Conservation (phyloP, 202 grass and related monocot genomes). For the Thinopyrum obtusiflorum region DNA sequence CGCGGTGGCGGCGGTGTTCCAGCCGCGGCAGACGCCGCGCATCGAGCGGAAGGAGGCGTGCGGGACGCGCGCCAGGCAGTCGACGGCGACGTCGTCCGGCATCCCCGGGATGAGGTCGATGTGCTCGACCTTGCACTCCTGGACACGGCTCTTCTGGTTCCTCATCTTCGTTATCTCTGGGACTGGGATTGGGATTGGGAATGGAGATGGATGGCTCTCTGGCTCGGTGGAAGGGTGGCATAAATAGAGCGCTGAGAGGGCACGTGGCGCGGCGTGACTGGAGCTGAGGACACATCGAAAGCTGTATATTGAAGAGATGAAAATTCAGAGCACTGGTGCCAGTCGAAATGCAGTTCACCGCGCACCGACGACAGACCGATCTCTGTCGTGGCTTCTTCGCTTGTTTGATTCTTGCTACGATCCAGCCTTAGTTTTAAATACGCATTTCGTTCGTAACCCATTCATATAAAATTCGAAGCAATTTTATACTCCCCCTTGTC, state of each 20-base stretch:
- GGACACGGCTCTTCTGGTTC: conserved; percentile 3
- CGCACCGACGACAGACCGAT: background rate
- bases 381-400: too few relatives aligned
- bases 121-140: conserved; percentile 19
- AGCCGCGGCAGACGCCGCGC: conserved; percentile 55
- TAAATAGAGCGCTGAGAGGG: background rate
- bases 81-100: conserved; percentile 72
- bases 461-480: too few relatives aligned
- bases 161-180: conserved; percentile 24
- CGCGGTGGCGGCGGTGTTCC: conserved; percentile 34
- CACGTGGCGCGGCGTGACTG: background rate
- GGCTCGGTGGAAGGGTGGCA: rapidly evolving
- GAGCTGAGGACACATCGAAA: background rate
- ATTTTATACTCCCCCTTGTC: too few relatives aligned
- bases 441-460: too few relatives aligned
- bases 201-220: background rate
- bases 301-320: background rate
- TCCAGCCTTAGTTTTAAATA: too few relatives aligned
- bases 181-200: background rate
- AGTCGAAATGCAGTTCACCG: background rate
- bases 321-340: background rate
- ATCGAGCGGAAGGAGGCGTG: conserved; percentile 44
- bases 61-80: conserved; percentile 66
- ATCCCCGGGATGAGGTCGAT: conserved; percentile 59
- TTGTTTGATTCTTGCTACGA: too few relatives aligned